Base-by-base conservation (phyloP, 305 asterid genomes). In the Plantago lanceolata region DNA sequence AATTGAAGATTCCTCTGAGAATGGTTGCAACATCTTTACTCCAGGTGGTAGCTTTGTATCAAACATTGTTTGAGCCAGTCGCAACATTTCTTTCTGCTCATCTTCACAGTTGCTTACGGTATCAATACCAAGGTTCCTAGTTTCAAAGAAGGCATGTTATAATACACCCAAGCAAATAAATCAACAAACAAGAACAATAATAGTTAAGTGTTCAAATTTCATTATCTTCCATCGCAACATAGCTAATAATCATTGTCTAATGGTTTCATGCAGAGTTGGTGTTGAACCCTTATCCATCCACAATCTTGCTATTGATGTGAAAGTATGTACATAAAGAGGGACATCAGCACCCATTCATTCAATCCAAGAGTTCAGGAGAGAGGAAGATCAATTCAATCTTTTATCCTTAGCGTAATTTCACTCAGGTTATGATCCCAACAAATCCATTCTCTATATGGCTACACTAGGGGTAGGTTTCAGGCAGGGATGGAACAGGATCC, bases 21-120 rank as follows among this genome's bases (percentile, higher is more conserved):
- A 94, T 56, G 97, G 99, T 70, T 94, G 99, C 84, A 94, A 66
- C 90, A 88, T 85, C 3, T 71, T 86, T 24, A 88, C 94, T 1
- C 97, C 97, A 66, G 97, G 96, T 21, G 99, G 97, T 55, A 94
- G 83, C 84, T 88, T 88, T 31, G 99, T 94, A 64, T 94, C 99
- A 48, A 94, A 94, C 97, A 94, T 86, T 52, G 95, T 81, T 48
- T 84, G 83, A 18, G 99, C 96, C 78, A 94, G 76, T 70, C 56
- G 84, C 70, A 90, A 75, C 89, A 94, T 15, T 78, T 94, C 96
- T 33, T 77, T 71, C 72, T 81, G 89, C 78, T 86, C 96, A 73
- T 86, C 75, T 77, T 79, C 71, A 51, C 95, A 85, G 51, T 76
- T 83, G 82, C 80, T 76, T 65, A 86, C 64, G 68, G 95, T 90